Percentiles rank a stretch among this genome's conserved stretches.
Conservation (phyloP, 345 rosid species). For the Citropsis articulata region DNA sequence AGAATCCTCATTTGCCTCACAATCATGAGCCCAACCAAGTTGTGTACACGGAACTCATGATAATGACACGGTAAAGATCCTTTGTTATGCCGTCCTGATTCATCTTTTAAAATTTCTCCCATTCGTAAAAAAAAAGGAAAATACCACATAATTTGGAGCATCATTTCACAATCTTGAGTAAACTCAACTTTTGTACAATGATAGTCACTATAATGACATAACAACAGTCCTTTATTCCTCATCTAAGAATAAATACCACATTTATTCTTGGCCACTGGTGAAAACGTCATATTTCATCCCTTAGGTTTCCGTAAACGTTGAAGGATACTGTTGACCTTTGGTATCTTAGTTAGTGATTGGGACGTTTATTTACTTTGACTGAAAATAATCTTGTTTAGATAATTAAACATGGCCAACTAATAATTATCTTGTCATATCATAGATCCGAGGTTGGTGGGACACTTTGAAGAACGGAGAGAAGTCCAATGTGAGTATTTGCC, state of each 20-base stretch:
- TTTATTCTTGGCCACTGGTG: neutral
- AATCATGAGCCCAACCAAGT: constrained; percentile 90
- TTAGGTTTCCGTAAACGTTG: neutral
- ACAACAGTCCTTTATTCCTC: constrained; percentile 27
- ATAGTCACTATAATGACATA: constrained; percentile 89
- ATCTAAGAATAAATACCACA: neutral
- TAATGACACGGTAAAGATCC: constrained; percentile 71
- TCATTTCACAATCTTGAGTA: constrained; percentile 64
- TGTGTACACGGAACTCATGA: constrained; percentile 97
- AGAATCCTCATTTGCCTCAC: constrained; percentile 92
- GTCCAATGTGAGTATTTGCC: constrained; percentile 51
- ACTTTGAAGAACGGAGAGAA: constrained; percentile 55
- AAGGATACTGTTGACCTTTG: neutral
- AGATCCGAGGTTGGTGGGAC: constrained; percentile 94
- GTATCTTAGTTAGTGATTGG: neutral
- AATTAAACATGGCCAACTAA: constrained; percentile 3
- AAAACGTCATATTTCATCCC: neutral
- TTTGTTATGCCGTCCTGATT: neutral
- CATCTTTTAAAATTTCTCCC: neutral
- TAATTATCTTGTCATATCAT: constrained; percentile 14
- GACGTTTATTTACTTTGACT: neutral
- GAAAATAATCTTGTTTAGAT: neutral
- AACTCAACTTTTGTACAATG: constrained; percentile 87
- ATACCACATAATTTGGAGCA: neutral
- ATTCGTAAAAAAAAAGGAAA: neutral